Percentiles rank a stretch among this genome's conserved stretches.
Evolutionary conservation across 108 stramenopile genomes (phyloP).

Genomic region (Cyclostephanos tholiformis): DNA sequence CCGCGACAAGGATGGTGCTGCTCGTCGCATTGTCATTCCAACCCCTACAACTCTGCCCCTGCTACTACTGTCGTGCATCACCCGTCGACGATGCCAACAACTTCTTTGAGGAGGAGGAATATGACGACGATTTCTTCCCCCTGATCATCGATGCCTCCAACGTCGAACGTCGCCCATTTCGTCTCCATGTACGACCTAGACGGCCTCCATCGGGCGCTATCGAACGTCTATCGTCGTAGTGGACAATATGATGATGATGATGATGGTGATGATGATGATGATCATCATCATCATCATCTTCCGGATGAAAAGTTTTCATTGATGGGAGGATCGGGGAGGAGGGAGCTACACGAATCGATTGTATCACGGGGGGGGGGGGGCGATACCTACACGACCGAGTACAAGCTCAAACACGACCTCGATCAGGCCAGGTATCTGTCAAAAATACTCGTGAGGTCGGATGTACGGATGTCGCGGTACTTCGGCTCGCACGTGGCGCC

Average conservation of each 20-base stretch:
- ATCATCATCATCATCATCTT: too few relatives aligned
- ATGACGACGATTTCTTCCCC: constrained; percentile 54
- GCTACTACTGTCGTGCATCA: too few relatives aligned
- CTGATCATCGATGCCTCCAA: constrained; percentile 48
- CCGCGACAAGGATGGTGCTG: too few relatives aligned
- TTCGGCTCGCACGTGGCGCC: constrained; percentile 49
- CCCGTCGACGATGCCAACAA: too few relatives aligned
- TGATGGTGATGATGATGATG: too few relatives aligned
- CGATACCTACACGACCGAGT: constrained; percentile 62
- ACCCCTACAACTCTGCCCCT: too few relatives aligned
- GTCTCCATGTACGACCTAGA: constrained; percentile 63
- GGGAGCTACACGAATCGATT: constrained; percentile 37
- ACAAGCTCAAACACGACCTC: constrained; percentile 59
- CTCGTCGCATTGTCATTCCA: too few relatives aligned
- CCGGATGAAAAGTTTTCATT: constrained; percentile 22
- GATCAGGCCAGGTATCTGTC: constrained; percentile 64
- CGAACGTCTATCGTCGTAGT: constrained; percentile 47
- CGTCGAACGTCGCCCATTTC: constrained; percentile 58
- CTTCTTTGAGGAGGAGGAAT: neutral
- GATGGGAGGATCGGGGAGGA: constrained; percentile 1
- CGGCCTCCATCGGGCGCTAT: constrained; percentile 58
- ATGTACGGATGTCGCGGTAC: constrained; percentile 40
- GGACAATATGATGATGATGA: constrained; percentile 37
- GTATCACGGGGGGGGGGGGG: constrained; percentile 62
- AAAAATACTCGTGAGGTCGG: constrained; percentile 19